Conservation (phyloP, 768 basidiomycete genomes). For the Mycena capillaripes region DNA sequence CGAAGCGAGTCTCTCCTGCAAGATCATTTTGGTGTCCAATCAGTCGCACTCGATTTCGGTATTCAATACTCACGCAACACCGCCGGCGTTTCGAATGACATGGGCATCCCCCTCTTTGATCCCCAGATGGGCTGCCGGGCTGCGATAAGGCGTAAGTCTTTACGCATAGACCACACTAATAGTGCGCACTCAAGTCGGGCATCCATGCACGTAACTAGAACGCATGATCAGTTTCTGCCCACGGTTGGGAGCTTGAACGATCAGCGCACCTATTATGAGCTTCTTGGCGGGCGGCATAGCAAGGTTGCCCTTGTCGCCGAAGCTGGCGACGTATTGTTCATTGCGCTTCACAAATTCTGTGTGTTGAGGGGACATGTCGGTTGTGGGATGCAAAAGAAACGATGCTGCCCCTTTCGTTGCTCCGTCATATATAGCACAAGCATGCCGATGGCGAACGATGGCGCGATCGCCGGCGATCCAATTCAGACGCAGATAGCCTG, state of each 20-base stretch:
- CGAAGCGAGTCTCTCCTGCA: slow-evolving; percentile 73
- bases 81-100: slow-evolving; percentile 64
- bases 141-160: slow-evolving; percentile 29
- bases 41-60: background rate
- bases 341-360: slow-evolving; percentile 53
- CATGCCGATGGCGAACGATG: slow-evolving; percentile 14
- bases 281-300: slow-evolving; percentile 59
- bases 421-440: background rate
- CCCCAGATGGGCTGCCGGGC: slow-evolving; percentile 59
- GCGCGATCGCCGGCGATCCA: background rate
- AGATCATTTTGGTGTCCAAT: background rate
- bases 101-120: slow-evolving; percentile 67
- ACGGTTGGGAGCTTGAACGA: background rate
- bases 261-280: slow-evolving; percentile 49
- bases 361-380: slow-evolving; percentile 31
- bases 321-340: slow-evolving; percentile 54
- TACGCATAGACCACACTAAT: background rate
- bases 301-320: slow-evolving; percentile 56
- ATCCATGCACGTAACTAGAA: slow-evolving; percentile 69
- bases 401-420: background rate
- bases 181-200: slow-evolving; percentile 61
- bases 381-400: background rate
- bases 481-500: too few species aligned
- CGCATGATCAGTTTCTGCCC: too few species aligned
- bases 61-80: slow-evolving; percentile 24